phyloP scores from a whole-genome alignment of 768 basidiomycete species.

The Holtermanniella nyarrowii region DNA sequence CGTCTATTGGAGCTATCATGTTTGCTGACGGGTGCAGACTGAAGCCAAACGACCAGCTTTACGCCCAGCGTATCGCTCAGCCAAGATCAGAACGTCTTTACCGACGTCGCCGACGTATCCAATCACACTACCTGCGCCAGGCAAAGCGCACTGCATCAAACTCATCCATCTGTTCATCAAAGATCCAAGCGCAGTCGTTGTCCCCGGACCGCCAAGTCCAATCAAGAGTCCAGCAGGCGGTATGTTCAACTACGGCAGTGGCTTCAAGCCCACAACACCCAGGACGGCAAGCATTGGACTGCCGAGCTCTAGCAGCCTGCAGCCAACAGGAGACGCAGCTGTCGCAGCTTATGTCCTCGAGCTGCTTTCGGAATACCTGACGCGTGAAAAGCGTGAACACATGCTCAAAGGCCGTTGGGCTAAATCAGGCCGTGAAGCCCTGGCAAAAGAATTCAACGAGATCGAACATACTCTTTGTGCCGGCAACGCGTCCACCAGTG shows the following conservation, averaged over 20 bases:
- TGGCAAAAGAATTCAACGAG: slow-evolving; percentile 36
- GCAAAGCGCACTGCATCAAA: slow-evolving; percentile 32
- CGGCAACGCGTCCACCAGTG: background rate
- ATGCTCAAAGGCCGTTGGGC: slow-evolving; percentile 35
- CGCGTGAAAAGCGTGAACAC: slow-evolving; percentile 37
- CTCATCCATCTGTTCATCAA: slow-evolving; percentile 17
- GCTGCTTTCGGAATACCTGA: slow-evolving; percentile 32
- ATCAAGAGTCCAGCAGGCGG: background rate
- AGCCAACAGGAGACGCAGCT: no score
- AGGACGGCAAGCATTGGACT: no score
- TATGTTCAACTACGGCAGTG: background rate
- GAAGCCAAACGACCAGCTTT: slow-evolving; percentile 19
- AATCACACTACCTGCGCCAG: slow-evolving; percentile 31
- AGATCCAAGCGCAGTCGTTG: slow-evolving; percentile 3
- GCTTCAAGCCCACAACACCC: background rate
- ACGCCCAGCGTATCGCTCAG: slow-evolving; percentile 32
- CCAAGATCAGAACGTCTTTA: slow-evolving; percentile 28
- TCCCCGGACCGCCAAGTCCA: background rate
- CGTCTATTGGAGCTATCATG: slow-evolving; percentile 8
- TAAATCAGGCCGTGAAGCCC: slow-evolving; percentile 31
- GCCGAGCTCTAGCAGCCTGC: no score
- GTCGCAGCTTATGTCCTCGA: slow-evolving; percentile 32
- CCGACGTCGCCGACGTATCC: slow-evolving; percentile 17
- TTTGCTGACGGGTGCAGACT: slow-evolving; percentile 5
- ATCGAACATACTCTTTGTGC: slow-evolving; percentile 30